phyloP scores from a whole-genome alignment of 2,329 filamentous ascomycete genomes.

The Fusarium keratoplasticum region DNA sequence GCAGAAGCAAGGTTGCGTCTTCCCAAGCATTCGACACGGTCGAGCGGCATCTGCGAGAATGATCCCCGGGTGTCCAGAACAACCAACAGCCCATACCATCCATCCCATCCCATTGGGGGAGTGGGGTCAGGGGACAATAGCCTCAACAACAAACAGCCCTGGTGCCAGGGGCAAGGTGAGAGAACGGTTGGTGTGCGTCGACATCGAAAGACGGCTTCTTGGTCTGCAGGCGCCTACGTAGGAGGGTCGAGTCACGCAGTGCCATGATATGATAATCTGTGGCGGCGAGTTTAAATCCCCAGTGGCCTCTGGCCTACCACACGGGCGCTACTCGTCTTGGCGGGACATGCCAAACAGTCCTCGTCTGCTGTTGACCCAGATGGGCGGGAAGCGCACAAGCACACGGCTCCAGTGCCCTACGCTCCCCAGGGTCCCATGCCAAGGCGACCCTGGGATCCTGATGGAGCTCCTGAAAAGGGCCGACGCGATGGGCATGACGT shows the following conservation, averaged over 20 bases:
- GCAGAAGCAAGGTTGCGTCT: constrained; percentile 31
- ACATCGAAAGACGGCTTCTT: constrained; percentile 5
- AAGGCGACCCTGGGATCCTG: constrained; percentile 14
- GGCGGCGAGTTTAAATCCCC: constrained; percentile 28
- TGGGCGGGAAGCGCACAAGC: constrained; percentile 31
- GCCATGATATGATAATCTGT: constrained; percentile 24
- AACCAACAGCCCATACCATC: constrained; percentile 7
- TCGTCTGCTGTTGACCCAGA: constrained; percentile 20
- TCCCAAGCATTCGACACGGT: constrained; percentile 30
- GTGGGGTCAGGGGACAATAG: constrained; percentile 17
- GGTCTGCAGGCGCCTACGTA: background rate
- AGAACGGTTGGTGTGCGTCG: background rate
- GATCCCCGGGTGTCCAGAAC: constrained; percentile 33
- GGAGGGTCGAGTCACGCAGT: constrained; percentile 1
- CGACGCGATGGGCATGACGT: constrained; percentile 33
- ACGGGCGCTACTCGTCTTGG: constrained; percentile 37
- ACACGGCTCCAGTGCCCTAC: constrained; percentile 11
- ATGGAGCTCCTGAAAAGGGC: constrained; percentile 30
- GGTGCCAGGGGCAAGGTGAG: constrained; percentile 16
- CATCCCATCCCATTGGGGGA: background rate
- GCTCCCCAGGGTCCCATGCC: constrained; percentile 1
- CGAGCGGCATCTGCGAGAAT: constrained; percentile 35
- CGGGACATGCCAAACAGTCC: constrained; percentile 22
- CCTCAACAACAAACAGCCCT: constrained; percentile 4
- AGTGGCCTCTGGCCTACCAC: constrained; percentile 24